These are phyloP conservation scores for Rhodotorula diobovata DNA, from an alignment of 768 basidiomycete genomes.

Conservation along the genomic window DNA sequence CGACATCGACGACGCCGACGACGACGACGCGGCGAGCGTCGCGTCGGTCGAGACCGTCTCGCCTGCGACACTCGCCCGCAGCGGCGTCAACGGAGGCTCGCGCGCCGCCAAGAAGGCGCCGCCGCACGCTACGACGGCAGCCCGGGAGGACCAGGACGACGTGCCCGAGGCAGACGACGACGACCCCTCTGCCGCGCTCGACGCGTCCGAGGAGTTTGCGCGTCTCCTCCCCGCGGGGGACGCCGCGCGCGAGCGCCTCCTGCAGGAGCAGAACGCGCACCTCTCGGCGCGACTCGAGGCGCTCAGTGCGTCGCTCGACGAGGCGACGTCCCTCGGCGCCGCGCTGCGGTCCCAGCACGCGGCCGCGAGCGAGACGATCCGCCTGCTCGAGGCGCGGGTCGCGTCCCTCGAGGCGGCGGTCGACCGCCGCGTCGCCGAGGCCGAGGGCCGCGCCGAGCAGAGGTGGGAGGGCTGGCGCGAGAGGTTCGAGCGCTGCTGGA, in stretches of 20 bases:
- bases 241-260: conserved; percentile 35
- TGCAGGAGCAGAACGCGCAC: conserved; percentile 51
- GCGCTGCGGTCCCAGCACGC: conserved; percentile 72
- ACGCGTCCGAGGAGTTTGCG: background rate
- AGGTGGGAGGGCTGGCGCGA: conserved; percentile 65
- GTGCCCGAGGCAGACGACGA: background rate
- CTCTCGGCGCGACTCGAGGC: conserved; percentile 61
- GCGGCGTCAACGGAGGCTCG: background rate
- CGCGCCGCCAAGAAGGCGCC: background rate
- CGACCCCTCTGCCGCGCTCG: background rate
- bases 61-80: background rate
- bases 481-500: conserved; percentile 74
- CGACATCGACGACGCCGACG: conserved; percentile 51
- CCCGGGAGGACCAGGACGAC: no score
- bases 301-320: conserved; percentile 67
- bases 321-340: conserved; percentile 67
- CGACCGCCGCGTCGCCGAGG: conserved; percentile 47
- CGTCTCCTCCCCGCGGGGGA: background rate
- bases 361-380: conserved; percentile 58
- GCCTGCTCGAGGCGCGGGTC: conserved; percentile 60
- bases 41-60: conserved; percentile 29
- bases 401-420: conserved; percentile 64
- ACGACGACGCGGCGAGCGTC: conserved; percentile 49
- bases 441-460: conserved; percentile 46
- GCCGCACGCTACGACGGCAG: no score